Evolutionary conservation across 2,329 filamentous ascomycete species (phyloP), one percentile per base, ranked within the genome.

Genomic region (Diaporthe destruens): DNA sequence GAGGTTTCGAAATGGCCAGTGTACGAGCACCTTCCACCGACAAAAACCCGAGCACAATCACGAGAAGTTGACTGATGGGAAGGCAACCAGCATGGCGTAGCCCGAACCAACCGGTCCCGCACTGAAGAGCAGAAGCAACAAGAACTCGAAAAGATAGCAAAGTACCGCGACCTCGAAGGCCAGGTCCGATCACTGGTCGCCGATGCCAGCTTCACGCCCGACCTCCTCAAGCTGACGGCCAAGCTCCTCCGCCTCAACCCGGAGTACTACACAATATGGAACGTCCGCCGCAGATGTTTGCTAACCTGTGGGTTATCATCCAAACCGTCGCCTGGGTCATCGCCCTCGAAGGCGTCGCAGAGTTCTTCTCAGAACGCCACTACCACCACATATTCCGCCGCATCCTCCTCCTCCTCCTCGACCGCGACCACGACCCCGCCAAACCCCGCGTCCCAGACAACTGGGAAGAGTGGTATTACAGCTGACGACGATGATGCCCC

Each of bases 231-330:
- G 75, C 87, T 93, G 70, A 93, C 92, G 44, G 91, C 92, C n/a
- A 90, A 89, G 76, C 88, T 96, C 56, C 87, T 96, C 69, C 88
- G 87, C 59, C 88, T 92, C 78, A 97, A 97, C 81, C 94, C 94
- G 34, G 94, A 97, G 82, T 95, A 95, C 85, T 96, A 96, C 84
- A 96, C 94, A 71, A 88, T 94, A 87, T 97, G 94, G 94, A 97
- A 97, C 87, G 89, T 92, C 84, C 92, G 96, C 80, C 92, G 96
- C 55, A 57, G 56, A 78, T 88, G 89, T 79, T 91, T 89, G 83
- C 85, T 92, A 87, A 88, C 84, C 73, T 88, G 85, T 85, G 84
- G 85, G 78, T 87, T 85, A 82, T 88, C 89, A 77, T 90, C 86
- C 83, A 87, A 78, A 86, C 83, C 78, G 23, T 86, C 81, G 81